phyloP scores from a whole-genome alignment of 148 eudicot genomes.

The Selenicereus undatus region DNA sequence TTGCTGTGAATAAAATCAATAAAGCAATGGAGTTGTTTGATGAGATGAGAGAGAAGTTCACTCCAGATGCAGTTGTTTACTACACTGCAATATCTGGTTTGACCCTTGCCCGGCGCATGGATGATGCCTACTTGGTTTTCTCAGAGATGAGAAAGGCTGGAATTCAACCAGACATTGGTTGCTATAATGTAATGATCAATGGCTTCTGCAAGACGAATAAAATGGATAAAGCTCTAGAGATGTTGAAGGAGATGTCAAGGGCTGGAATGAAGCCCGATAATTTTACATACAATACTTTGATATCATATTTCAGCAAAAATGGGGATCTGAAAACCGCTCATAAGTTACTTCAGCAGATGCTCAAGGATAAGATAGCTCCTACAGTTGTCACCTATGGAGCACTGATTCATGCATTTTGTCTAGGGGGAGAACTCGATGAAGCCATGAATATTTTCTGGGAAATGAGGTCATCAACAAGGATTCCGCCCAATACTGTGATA shows the following conservation, averaged over 20 bases:
- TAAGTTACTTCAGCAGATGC: constrained; percentile 48
- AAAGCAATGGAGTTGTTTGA: constrained; percentile 63
- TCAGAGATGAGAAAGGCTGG: constrained; percentile 60
- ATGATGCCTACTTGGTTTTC: constrained; percentile 49
- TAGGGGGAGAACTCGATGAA: constrained; percentile 41
- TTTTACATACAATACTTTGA: constrained; percentile 64
- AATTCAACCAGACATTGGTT: constrained; percentile 52
- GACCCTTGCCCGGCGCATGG: constrained; percentile 22
- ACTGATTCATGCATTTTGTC: constrained; percentile 56
- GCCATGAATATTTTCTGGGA: constrained; percentile 59
- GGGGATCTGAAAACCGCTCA: constrained; percentile 56
- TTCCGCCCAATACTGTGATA: constrained; percentile 63
- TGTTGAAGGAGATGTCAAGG: constrained; percentile 54
- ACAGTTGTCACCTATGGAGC: constrained; percentile 67
- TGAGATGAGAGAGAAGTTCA: constrained; percentile 45
- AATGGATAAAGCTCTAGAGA: constrained; percentile 43
- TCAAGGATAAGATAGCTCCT: constrained; percentile 41
- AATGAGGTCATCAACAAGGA: constrained; percentile 33
- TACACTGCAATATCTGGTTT: constrained; percentile 5
- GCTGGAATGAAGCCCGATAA: constrained; percentile 52
- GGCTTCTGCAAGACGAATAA: constrained; percentile 65
- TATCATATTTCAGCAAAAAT: constrained; percentile 49
- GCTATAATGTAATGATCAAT: constrained; percentile 66
- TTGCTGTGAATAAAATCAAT: constrained; percentile 52
- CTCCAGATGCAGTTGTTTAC: constrained; percentile 61